Evolutionary conservation across 805 yeast species (phyloP).

Genomic region (Zygoascus bituminiphila): DNA sequence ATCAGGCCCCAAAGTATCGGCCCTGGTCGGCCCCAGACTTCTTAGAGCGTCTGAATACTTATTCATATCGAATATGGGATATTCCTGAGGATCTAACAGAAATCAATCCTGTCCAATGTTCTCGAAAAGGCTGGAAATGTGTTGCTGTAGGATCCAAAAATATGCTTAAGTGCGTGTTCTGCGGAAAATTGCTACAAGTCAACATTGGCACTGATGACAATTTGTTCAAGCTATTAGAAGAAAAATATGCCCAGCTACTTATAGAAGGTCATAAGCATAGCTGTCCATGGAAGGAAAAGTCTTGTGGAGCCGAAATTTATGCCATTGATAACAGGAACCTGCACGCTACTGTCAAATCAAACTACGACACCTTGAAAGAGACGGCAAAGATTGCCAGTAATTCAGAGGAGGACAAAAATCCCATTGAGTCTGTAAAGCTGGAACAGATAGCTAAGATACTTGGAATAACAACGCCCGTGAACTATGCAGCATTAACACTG

Average conservation of each 20-base stretch:
- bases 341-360: background rate
- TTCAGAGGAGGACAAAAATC: no score
- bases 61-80: background rate
- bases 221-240: background rate
- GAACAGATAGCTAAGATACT: background rate
- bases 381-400: no score
- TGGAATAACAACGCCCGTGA: background rate
- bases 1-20: background rate
- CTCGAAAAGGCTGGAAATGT: background rate
- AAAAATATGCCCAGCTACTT: background rate
- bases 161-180: background rate
- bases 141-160: background rate
- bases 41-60: background rate
- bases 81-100: background rate
- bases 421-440: no score
- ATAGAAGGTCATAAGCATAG: background rate
- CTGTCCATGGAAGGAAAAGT: slow-evolving; percentile 2
- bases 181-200: background rate
- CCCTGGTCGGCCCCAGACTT: slow-evolving; percentile 1
- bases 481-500: background rate
- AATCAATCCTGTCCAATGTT: background rate
- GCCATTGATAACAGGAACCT: background rate
- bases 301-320: background rate
- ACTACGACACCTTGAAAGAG: background rate
- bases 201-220: background rate